Evolutionary conservation across 2,329 filamentous ascomycete genomes (phyloP), one percentile per base, ranked within the genome.

Genomic region (Tolypocladium capitatum): DNA sequence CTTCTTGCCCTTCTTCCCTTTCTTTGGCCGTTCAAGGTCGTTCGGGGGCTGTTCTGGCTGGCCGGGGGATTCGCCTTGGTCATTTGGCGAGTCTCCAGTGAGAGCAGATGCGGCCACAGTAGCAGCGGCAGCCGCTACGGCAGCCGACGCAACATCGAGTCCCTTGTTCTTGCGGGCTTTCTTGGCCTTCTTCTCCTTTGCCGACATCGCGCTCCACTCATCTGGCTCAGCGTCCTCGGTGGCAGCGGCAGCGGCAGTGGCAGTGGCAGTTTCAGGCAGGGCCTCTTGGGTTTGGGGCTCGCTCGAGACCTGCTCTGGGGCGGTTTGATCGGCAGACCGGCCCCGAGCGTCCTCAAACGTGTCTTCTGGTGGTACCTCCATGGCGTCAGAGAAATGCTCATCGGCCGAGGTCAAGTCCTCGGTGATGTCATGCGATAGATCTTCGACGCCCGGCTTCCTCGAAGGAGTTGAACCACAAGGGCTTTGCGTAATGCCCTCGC

Each of bases 331-430:
- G 5, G 41, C 34, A 34, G 51, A 36, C 9, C 27, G 31, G 24
- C 52, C 52, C 4, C 24, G 31, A 45, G 18, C 33, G 16, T 48
- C 43, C n/a, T 47, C 56, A 18, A 55, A 56, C 2, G 45, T 49
- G 30, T 60, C 54, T 21, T 57, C 55, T 3, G 53, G 52, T 5
- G 49, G 49, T 2, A 54, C 56, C 28, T 64, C 63, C 8, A 56
- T 24, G 10, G 63, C 63, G 35, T 67, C 64, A 5, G 64, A 63
- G 38, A 65, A 63, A 41, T 65, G 59, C 36, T 67, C 63, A 46
- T 66, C 63, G 13, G 59, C 57, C 32, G 65, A 65, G 8, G 60
- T 57, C 44, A 63, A 36, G 32, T 63, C 61, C 9, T 68, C 64
- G 5, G 53, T 18, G 31, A 54, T 53, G 8, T 60, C 57, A 10